These are phyloP conservation scores for Solanum virginianum DNA, from an alignment of 257 asterid species.

Conservation along the genomic window DNA sequence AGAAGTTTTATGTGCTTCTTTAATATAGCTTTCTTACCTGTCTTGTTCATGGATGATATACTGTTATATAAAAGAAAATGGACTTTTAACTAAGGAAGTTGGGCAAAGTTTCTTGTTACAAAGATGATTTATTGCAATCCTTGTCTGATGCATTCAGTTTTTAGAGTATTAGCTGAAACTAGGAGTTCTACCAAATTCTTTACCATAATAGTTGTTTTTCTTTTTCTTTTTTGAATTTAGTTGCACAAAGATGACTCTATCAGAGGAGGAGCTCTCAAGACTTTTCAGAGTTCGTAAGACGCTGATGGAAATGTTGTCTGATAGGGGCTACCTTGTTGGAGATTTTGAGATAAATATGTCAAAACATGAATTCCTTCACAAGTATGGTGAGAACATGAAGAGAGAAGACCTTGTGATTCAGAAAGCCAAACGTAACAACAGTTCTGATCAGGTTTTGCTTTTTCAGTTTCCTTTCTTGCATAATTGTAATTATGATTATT, in stretches of 20 bases:
- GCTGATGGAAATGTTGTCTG: constrained; percentile 22
- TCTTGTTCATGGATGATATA: neutral
- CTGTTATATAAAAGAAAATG: neutral
- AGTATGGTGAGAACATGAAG: constrained; percentile 70
- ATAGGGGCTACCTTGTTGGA: constrained; percentile 23
- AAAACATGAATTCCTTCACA: constrained; percentile 5
- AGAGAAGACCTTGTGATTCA: constrained; percentile 61
- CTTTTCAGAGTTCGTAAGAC: constrained; percentile 17
- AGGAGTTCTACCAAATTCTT: neutral
- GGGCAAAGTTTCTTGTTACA: neutral
- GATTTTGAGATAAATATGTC: constrained; percentile 22
- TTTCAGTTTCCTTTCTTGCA: neutral
- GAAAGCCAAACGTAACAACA: constrained; percentile 35
- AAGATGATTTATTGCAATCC: neutral
- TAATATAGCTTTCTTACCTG: neutral
- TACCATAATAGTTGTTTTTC: neutral
- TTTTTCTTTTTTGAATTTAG: neutral
- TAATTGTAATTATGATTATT: neutral
- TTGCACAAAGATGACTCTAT: constrained; percentile 4
- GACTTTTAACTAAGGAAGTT: neutral
- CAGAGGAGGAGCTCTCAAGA: neutral
- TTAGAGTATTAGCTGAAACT: neutral
- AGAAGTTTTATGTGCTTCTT: neutral
- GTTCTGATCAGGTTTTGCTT: constrained; percentile 42
- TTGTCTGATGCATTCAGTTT: neutral